Evolutionary conservation across 345 rosid species (phyloP).

Genomic region (Cardamine resedifolia): DNA sequence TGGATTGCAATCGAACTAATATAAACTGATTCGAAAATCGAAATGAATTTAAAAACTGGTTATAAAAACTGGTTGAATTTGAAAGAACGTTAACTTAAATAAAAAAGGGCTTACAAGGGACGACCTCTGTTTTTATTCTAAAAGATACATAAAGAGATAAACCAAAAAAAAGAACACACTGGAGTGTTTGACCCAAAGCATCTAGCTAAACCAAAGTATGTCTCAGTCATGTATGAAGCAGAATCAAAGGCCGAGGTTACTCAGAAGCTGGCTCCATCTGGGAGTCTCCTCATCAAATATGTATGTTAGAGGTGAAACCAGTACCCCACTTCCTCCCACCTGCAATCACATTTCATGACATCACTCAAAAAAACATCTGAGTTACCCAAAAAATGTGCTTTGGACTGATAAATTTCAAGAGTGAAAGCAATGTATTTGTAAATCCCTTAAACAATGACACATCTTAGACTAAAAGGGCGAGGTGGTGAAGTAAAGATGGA

Average conservation of each 20-base stretch:
- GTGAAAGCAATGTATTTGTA: neutral
- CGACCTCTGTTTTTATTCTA: neutral
- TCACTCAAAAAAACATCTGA: neutral
- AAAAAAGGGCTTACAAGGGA: neutral
- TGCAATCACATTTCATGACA: constrained; percentile 38
- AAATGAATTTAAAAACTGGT: neutral
- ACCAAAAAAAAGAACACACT: neutral
- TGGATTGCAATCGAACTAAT: neutral
- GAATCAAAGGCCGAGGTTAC: constrained; percentile 52
- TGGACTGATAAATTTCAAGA: neutral
- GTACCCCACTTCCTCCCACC: constrained; percentile 92
- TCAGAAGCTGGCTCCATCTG: constrained; percentile 76
- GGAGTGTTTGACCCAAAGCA: neutral
- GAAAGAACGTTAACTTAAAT: neutral
- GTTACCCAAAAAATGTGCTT: neutral
- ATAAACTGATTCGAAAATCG: neutral
- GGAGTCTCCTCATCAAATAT: constrained; percentile 92
- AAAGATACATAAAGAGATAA: neutral
- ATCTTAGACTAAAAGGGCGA: constrained; percentile 3
- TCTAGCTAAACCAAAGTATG: neutral
- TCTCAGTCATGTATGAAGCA: constrained; percentile 6
- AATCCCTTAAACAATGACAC: neutral
- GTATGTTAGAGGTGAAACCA: constrained; percentile 87
- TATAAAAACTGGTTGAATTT: too few species aligned
- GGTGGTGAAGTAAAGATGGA: neutral